Percentiles rank a stretch among this genome's conserved stretches.
These are phyloP conservation scores for Pseudogymnoascus sp. DNA, from an alignment of 2,329 filamentous ascomycete genomes.

Conservation along the genomic window DNA sequence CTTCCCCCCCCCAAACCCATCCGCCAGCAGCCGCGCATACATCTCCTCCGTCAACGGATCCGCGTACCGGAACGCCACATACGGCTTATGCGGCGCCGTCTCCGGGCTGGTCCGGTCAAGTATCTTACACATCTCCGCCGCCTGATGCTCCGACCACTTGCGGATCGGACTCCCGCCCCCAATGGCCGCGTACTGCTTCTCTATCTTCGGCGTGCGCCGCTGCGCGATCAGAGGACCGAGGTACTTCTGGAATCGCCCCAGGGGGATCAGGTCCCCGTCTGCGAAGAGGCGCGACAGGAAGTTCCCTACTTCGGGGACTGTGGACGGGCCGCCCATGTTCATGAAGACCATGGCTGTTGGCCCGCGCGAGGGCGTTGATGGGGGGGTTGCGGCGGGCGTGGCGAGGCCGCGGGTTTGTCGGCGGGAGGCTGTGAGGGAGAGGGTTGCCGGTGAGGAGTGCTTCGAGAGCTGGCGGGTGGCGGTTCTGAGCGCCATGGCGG, in stretches of 20 bases:
- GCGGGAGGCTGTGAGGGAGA: slow-evolving; percentile 24
- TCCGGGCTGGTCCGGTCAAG: slow-evolving; percentile 85
- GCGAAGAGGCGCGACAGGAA: slow-evolving; percentile 92
- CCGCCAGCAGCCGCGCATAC: slow-evolving; percentile 73
- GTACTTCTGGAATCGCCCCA: slow-evolving; percentile 85
- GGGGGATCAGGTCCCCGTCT: slow-evolving; percentile 90
- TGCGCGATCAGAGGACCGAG: slow-evolving; percentile 80
- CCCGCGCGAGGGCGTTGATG: slow-evolving; percentile 60
- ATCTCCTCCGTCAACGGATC: slow-evolving; percentile 89
- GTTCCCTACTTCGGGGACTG: slow-evolving; percentile 76
- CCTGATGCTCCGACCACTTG: slow-evolving; percentile 96
- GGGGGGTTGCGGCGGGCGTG: slow-evolving; percentile 67
- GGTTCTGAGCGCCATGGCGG: slow-evolving; percentile 35
- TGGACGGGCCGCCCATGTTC: slow-evolving; percentile 96
- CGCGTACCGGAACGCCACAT: slow-evolving; percentile 95
- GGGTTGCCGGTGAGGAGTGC: slow-evolving; percentile 22
- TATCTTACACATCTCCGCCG: slow-evolving; percentile 92
- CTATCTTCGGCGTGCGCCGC: slow-evolving; percentile 88
- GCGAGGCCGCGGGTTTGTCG: slow-evolving; percentile 43
- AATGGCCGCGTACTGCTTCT: slow-evolving; percentile 91
- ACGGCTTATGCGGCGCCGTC: slow-evolving; percentile 93
- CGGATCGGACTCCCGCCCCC: slow-evolving; percentile 96
- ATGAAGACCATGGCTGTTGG: slow-evolving; percentile 98
- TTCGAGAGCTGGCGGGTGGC: slow-evolving; percentile 27
- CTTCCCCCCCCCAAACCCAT: slow-evolving; percentile 86